phyloP scores from a whole-genome alignment of 2,329 filamentous ascomycete genomes.

The Ceratocystis alfenasii region DNA sequence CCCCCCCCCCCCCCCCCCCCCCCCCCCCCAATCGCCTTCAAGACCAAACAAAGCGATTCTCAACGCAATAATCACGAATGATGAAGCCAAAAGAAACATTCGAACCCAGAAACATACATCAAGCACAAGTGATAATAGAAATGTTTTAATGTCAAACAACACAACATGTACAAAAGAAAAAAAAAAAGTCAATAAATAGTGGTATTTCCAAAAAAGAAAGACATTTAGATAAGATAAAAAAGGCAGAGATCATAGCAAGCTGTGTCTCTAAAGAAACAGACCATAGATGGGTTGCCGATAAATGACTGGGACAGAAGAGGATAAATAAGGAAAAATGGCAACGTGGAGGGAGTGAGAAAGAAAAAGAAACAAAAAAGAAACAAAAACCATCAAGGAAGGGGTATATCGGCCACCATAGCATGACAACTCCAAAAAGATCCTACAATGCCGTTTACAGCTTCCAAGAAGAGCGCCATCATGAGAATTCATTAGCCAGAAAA shows the following conservation, averaged over 20 bases:
- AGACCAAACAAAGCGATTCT: too few relatives aligned
- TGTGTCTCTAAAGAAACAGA: background rate
- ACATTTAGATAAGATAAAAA: background rate
- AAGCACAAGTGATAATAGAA: too few relatives aligned
- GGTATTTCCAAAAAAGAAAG: background rate
- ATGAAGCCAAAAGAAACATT: too few relatives aligned
- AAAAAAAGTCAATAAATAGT: background rate
- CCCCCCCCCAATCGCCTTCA: too few relatives aligned
- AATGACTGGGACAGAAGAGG: conserved; percentile 14
- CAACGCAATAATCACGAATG: too few relatives aligned
- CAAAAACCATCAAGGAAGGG: background rate
- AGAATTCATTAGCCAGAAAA: conserved; percentile 10
- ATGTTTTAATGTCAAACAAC: background rate
- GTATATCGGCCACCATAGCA: conserved; percentile 7
- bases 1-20: too few relatives aligned
- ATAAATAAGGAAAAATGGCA: conserved; percentile 13
- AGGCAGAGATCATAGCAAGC: background rate
- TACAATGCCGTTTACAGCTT: conserved; percentile 2
- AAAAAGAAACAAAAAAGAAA: conserved; percentile 23
- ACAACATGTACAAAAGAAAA: background rate
- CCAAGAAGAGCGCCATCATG: conserved; percentile 1
- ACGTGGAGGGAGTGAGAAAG: conserved; percentile 20
- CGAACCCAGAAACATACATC: too few relatives aligned
- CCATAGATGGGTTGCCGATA: background rate
- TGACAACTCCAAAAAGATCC: conserved; percentile 4